Evolutionary conservation across 495 filamentous ascomycete species (phyloP), one percentile per base, ranked within the genome.

Genomic region (Aspergillus bertholletiae): DNA sequence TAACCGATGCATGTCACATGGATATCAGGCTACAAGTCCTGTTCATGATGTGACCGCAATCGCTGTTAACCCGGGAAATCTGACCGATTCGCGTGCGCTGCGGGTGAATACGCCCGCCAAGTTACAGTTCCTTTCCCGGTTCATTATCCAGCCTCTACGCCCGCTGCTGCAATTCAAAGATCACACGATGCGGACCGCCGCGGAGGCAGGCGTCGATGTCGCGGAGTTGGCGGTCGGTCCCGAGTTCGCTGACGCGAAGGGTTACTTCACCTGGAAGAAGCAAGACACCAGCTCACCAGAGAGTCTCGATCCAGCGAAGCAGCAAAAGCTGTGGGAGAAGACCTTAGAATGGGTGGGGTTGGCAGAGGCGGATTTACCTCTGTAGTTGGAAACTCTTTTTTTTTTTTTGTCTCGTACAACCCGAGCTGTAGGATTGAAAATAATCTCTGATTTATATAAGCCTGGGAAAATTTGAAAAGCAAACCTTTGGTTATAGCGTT

Each of bases 71-170:
- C 77, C 76, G 0, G 75, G 79, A 13, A 75, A 63, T 26, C 49
- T 80, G 23, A 55, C 59, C 13, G 72, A 77, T 59, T 80, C 76
- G 26, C 75, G 76, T 9, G 74, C 74, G 5, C 54, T 78, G 43
- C 63, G 55, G 15, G 72, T 56, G 8, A 79, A 79, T 56, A 74
- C 71, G 7, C 71, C 74, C 11, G 11, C 17, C 2, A 15, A 18
- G 13, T 18, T 58, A 1, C 44, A n/a, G 5, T 7, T 50, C n/a
- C 20, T 58, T 35, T 54, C 51, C 7, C 20, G 27, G 8, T 50
- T 54, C n/a, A 37, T 58, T 4, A 52, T 72, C 6, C 62, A 62
- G 45, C 71, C 63, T 11, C 49, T 77, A n/a, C 62, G 62, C 23
- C 66, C 68, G 12, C 27, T 80, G 15, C 51, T 76, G 9, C 59